Evolutionary conservation across 2,329 filamentous ascomycete species (phyloP), one percentile per base, ranked within the genome.

Genomic region (Cytospora piceae): DNA sequence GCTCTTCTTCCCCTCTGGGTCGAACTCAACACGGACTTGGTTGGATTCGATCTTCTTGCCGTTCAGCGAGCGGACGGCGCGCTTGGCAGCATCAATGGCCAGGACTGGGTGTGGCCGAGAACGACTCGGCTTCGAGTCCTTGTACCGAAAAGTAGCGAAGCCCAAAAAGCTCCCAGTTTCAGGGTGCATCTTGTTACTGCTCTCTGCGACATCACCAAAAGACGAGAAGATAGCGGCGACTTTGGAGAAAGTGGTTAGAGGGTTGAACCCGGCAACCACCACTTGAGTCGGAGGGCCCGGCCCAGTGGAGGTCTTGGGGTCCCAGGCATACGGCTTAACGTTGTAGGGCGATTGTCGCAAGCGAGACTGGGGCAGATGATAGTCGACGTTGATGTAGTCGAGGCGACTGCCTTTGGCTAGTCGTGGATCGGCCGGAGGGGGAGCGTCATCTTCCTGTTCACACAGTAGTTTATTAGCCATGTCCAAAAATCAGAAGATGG

Each of bases 221-320:
- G 86, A 87, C 22, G 89, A 87, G 75, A 96, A 96, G 62, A 92
- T 85, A 55, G 90, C 87, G 22, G 86, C 87, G 59, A 97, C 85
- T 72, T 92, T 91, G 63, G 87, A 85, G 72, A 96, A 92, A 15
- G 92, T 87, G 51, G 91, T 90, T 69, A 98, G 81, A 8, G 94
- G 94, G 77, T 98, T 95, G 75, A 97, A 97, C n/a, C 93, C 93
- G n/a, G 89, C 94, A 24, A 97, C 93, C 4, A 98, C 90, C 58
- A 99, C 88, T 75, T 97, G 93, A 2, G 91, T 93, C 2, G 95
- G 92, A 17, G 94, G 94, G 0, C 93, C 93, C 29, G 93, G 92
- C 0, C 94, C 94, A 71, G 96, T 87, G 2, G 94, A 96, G 5
- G 92, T 93, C 72, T 87, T 88, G 6, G 88, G 80, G 75, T 98